Evolutionary conservation across 2,329 filamentous ascomycete species (phyloP).

Genomic region (Talaromyces sp.): DNA sequence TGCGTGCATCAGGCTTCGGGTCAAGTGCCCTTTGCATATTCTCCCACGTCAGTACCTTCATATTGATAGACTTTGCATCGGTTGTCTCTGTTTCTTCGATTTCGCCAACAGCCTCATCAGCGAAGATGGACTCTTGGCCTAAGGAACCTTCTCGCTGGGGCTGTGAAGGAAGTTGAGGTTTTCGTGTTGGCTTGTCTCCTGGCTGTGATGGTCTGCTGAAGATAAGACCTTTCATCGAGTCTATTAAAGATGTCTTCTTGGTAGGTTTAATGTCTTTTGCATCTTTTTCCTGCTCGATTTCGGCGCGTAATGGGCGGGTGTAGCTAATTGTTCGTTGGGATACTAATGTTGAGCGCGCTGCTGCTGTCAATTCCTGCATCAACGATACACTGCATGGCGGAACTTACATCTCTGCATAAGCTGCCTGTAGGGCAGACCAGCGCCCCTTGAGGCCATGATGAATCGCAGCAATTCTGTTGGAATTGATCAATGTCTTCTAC

Average conservation of each 20-base stretch:
- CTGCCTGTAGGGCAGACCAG: constrained; percentile 36
- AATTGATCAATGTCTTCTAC: not conserved
- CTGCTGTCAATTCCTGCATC: constrained; percentile 9
- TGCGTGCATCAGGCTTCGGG: constrained; percentile 68
- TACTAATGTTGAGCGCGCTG: constrained; percentile 33
- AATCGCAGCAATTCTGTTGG: not conserved
- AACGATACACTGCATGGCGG: not conserved
- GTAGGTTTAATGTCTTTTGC: constrained; percentile 22
- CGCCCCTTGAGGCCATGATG: constrained; percentile 39
- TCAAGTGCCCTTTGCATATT: constrained; percentile 65
- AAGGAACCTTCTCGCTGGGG: constrained; percentile 35
- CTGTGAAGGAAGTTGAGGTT: constrained; percentile 25
- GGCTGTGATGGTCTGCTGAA: constrained; percentile 28
- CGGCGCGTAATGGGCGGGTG: constrained; percentile 28
- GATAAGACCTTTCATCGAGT: constrained; percentile 33
- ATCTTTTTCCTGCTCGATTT: constrained; percentile 23
- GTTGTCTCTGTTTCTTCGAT: constrained; percentile 22
- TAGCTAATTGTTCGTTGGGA: constrained; percentile 37
- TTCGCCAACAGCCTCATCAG: constrained; percentile 31
- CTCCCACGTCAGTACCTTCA: constrained; percentile 44
- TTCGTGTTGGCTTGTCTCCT: constrained; percentile 28
- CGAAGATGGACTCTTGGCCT: constrained; percentile 40
- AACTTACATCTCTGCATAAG: constrained; percentile 37
- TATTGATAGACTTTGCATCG: constrained; percentile 12
- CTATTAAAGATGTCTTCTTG: constrained; percentile 20